Conservation (phyloP, 768 basidiomycete genomes). For the Dacryopinax spathularia region DNA sequence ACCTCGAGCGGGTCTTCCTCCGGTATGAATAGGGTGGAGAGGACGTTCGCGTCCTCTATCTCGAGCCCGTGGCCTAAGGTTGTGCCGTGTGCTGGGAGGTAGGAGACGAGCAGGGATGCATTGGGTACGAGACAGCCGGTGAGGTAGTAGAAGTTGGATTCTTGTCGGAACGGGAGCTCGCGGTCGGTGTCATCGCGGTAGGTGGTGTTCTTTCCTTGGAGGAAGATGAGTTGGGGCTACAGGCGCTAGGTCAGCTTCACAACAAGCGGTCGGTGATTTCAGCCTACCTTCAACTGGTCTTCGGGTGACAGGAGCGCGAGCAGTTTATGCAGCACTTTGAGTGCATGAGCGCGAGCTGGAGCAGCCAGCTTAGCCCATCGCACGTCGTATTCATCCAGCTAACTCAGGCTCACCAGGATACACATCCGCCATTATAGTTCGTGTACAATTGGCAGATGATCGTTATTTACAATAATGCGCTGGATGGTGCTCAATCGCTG, state of each 20-base stretch:
- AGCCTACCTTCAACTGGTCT: constrained; percentile 41
- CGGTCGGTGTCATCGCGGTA: constrained; percentile 77
- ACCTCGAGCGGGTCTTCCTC: constrained; percentile 54
- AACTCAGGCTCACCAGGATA: neutral
- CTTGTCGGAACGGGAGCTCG: constrained; percentile 57
- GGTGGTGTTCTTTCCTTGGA: constrained; percentile 47
- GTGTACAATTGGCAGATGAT: no score
- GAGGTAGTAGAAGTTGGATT: constrained; percentile 82
- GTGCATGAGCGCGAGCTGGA: constrained; percentile 17
- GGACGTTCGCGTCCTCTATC: constrained; percentile 7
- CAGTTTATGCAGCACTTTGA: constrained; percentile 41
- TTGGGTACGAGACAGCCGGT: constrained; percentile 64
- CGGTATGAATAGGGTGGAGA: constrained; percentile 60
- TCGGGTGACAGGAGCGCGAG: constrained; percentile 34
- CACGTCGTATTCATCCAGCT: no score
- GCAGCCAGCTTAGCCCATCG: neutral
- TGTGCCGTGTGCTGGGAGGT: constrained; percentile 32
- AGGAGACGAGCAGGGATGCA: constrained; percentile 50
- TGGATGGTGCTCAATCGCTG: no score
- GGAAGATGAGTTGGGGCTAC: constrained; percentile 54
- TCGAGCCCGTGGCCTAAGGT: constrained; percentile 26
- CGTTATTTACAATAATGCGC: no score
- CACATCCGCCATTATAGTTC: neutral
- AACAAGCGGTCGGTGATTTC: neutral
- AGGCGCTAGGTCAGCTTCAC: neutral